Conservation (phyloP, 371 early-diverging fungal genomes). For the Funneliformis caledonium region DNA sequence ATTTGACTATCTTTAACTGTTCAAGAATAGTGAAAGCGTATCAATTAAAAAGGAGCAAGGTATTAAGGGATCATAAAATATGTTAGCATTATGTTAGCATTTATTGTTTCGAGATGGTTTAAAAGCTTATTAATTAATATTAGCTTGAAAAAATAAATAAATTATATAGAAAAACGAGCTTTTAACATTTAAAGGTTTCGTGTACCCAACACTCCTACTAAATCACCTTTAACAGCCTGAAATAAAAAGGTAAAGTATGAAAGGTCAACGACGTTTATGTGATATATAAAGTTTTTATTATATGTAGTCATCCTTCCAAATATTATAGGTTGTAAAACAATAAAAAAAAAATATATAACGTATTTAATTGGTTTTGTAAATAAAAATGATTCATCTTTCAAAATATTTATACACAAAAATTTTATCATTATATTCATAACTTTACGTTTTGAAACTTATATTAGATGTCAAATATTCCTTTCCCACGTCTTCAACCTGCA, state of each 20-base stretch:
- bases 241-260: neutral
- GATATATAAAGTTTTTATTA: neutral
- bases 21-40: no score
- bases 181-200: neutral
- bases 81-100: no score
- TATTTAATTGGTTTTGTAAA: neutral
- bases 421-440: neutral
- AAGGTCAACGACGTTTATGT: neutral
- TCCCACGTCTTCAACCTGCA: conserved; percentile 33
- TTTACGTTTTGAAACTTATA: neutral
- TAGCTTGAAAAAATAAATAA: no score
- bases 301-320: neutral
- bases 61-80: no score
- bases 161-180: neutral
- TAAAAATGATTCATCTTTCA: neutral
- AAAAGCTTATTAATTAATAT: no score
- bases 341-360: neutral
- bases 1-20: no score
- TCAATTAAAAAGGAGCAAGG: no score
- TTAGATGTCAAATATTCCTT: conserved; percentile 38
- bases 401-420: neutral
- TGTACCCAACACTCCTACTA: neutral
- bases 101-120: no score
- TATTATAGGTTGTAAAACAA: neutral
- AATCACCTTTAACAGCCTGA: neutral